phyloP scores from a whole-genome alignment of 495 filamentous ascomycete species.

The Glutinoglossum americanum region DNA sequence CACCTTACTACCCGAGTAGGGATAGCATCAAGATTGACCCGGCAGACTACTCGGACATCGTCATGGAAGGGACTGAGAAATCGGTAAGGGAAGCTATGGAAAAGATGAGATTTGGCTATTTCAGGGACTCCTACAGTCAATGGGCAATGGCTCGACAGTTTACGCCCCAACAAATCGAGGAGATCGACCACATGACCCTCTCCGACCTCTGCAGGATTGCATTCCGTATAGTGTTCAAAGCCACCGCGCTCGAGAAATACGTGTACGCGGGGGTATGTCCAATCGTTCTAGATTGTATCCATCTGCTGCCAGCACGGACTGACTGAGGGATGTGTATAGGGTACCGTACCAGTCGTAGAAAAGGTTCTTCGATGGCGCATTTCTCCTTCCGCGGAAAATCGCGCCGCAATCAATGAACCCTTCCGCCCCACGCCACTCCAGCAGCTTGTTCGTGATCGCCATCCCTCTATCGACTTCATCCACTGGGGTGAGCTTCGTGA shows the following conservation, averaged over 20 bases:
- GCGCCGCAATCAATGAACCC: background rate
- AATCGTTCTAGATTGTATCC: background rate
- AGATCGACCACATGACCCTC: constrained; percentile 1
- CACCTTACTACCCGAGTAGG: background rate
- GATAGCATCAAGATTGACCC: background rate
- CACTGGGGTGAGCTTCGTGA: constrained; percentile 4
- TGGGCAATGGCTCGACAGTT: background rate
- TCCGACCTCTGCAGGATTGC: background rate
- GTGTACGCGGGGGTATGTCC: background rate
- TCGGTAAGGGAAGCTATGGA: background rate
- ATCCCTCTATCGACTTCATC: constrained; percentile 3
- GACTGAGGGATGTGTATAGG: background rate
- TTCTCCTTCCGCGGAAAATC: background rate
- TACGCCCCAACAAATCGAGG: background rate
- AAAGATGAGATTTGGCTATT: background rate
- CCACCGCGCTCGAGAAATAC: background rate
- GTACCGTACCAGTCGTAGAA: background rate
- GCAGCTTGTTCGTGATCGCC: background rate
- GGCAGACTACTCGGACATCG: background rate
- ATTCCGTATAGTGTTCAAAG: background rate
- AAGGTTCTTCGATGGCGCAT: constrained; percentile 3
- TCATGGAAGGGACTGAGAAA: background rate
- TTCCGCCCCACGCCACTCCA: constrained; percentile 4
- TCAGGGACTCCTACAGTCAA: background rate
- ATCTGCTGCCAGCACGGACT: background rate